Percentiles rank a stretch among this genome's conserved stretches.
These are phyloP conservation scores for Apophysomyces trapeziformis DNA, from an alignment of 371 early-diverging fungal species.

Conservation along the genomic window DNA sequence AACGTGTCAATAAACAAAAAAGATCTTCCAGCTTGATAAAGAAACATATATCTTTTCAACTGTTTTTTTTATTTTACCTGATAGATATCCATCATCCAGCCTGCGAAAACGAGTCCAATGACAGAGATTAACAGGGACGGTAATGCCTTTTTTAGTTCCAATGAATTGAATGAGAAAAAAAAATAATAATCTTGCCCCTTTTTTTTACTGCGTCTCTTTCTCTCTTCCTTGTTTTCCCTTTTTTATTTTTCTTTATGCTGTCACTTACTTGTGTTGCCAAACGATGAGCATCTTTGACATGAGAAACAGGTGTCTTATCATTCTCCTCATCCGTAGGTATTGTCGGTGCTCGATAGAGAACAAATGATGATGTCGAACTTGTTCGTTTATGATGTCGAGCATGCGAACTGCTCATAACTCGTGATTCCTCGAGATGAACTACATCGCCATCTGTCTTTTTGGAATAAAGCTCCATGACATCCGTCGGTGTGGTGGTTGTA, in stretches of 20 bases:
- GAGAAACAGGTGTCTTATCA: not conserved
- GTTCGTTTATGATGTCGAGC: slow-evolving; percentile 26
- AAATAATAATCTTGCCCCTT: not conserved
- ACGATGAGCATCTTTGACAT: slow-evolving; percentile 15
- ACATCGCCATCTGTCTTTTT: slow-evolving; percentile 3
- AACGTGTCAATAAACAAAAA: not conserved
- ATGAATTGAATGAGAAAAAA: not conserved
- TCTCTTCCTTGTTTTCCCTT: no score
- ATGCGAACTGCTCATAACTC: not conserved
- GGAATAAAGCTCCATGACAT: slow-evolving; percentile 23
- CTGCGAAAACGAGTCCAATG: slow-evolving; percentile 74
- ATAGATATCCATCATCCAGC: slow-evolving; percentile 68
- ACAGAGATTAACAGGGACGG: slow-evolving; percentile 76
- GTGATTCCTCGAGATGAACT: slow-evolving; percentile 5
- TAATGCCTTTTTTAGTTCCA: slow-evolving; percentile 51
- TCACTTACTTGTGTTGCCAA: slow-evolving; percentile 34
- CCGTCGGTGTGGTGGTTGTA: slow-evolving; percentile 8
- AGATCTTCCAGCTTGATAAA: no score
- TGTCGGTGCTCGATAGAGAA: slow-evolving; percentile 31
- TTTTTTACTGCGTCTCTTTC: no score
- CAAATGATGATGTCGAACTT: slow-evolving; percentile 35
- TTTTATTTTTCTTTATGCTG: no score
- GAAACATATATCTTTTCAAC: no score
- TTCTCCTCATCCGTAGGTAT: slow-evolving; percentile 19
- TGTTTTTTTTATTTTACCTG: slow-evolving; percentile 44